phyloP scores from a whole-genome alignment of 371 early-diverging fungal genomes.

The Mucor lusitanicus region DNA sequence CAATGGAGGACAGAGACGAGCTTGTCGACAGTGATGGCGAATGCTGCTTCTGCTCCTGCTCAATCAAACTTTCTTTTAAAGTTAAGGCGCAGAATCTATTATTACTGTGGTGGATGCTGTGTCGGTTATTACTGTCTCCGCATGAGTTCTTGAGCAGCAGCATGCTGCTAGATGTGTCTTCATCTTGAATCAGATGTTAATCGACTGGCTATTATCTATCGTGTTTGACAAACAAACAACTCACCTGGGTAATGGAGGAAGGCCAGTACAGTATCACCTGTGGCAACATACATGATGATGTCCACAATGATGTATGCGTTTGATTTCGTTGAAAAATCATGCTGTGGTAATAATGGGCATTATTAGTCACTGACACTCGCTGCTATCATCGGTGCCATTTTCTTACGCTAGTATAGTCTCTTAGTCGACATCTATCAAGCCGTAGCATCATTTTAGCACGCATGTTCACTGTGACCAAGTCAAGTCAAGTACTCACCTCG shows the following conservation, averaged over 20 bases:
- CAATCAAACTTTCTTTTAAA: background rate
- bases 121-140: background rate
- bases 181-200: background rate
- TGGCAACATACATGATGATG: constrained; percentile 62
- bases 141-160: background rate
- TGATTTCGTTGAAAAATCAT: background rate
- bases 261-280: constrained; percentile 53
- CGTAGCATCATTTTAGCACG: background rate
- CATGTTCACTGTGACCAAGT: background rate
- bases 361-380: background rate
- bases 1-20: background rate
- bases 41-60: background rate
- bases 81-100: background rate
- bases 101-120: background rate
- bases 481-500: constrained; percentile 42
- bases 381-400: background rate
- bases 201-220: background rate
- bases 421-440: constrained; percentile 29
- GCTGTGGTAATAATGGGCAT: background rate
- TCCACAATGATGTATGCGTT: constrained; percentile 50
- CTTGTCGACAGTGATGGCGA: background rate
- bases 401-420: constrained; percentile 18
- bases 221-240: background rate
- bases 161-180: background rate
- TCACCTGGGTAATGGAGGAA: constrained; percentile 49